Evolutionary conservation across 768 basidiomycete genomes (phyloP).

Genomic region (Lactifluus volemus): DNA sequence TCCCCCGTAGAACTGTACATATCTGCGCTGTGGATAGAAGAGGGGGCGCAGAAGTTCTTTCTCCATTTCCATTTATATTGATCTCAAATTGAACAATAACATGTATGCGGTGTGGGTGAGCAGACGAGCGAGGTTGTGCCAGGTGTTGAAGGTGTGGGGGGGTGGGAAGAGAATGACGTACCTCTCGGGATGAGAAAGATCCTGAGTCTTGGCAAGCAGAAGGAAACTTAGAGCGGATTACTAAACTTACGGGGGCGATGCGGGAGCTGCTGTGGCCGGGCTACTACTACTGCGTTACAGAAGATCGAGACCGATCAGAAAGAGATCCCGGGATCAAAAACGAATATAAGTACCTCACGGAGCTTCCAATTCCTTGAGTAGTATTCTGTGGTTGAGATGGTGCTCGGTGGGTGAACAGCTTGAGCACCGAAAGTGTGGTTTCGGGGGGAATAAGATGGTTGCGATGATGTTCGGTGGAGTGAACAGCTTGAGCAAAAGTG

Average conservation of each 20-base stretch:
- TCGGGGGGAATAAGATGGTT: not conserved
- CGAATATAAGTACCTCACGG: not conserved
- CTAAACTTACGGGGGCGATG: not conserved
- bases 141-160: too few relatives aligned
- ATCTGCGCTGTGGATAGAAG: too few relatives aligned
- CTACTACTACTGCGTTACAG: not conserved
- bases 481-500: too few relatives aligned
- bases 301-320: not conserved
- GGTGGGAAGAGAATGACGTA: not conserved
- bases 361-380: not conserved
- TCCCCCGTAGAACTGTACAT: too few relatives aligned
- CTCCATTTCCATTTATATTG: too few relatives aligned
- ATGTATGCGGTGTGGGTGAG: too few relatives aligned
- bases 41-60: too few relatives aligned
- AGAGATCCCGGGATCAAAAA: not conserved
- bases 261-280: not conserved
- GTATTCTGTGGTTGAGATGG: not conserved
- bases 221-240: too few relatives aligned
- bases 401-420: not conserved
- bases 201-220: not conserved
- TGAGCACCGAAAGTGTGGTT: not conserved
- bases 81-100: too few relatives aligned
- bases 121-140: too few relatives aligned
- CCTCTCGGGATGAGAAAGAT: not conserved
- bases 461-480: too few relatives aligned